phyloP scores from a whole-genome alignment of 169 alveolate species.

The Eimeria necatrix region DNA sequence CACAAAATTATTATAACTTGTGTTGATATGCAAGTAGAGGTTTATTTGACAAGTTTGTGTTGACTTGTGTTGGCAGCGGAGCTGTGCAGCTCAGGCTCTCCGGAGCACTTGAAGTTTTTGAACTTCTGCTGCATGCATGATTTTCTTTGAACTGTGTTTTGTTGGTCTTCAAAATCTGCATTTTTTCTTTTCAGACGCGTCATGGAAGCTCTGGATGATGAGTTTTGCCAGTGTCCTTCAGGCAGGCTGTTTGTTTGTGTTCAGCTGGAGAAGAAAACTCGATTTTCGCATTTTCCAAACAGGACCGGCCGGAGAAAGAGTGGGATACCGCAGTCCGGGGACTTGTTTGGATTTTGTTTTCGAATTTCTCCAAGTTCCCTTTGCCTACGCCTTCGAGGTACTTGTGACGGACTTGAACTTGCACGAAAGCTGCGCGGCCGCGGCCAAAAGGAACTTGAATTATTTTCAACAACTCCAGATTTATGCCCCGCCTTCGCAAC shows the following conservation, averaged over 20 bases:
- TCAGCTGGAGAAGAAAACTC: background rate
- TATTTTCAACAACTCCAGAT: background rate
- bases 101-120: too few relatives aligned
- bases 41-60: background rate
- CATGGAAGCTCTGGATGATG: conserved; percentile 4
- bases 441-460: background rate
- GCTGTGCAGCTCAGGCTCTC: too few relatives aligned
- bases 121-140: too few relatives aligned
- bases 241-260: background rate
- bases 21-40: too few relatives aligned
- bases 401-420: background rate
- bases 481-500: conserved; percentile 29
- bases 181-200: conserved; percentile 4
- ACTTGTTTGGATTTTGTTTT: conserved; percentile 75
- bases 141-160: background rate
- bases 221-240: conserved; percentile 58
- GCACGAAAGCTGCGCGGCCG: too few relatives aligned
- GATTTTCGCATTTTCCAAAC: background rate
- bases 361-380: conserved; percentile 40
- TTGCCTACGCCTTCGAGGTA: conserved; percentile 68
- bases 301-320: conserved; percentile 62
- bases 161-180: background rate
- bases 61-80: background rate
- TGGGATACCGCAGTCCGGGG: conserved; percentile 67
- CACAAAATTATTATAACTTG: too few relatives aligned